phyloP scores from a whole-genome alignment of 2,329 filamentous ascomycete species.

The Hymenoscyphus scutula region DNA sequence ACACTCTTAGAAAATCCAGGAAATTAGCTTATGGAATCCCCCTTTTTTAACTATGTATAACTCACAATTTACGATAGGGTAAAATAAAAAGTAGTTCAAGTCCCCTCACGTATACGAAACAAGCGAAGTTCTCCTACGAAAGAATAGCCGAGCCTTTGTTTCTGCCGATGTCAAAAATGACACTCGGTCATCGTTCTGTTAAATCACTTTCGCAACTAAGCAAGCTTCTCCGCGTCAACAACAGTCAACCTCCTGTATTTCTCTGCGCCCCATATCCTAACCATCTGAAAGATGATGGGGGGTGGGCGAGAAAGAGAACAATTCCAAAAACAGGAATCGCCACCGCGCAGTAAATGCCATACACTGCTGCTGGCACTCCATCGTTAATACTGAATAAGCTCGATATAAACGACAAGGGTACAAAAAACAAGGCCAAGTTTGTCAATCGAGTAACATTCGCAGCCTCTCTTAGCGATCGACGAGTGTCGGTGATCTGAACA shows the following conservation, averaged over 20 bases:
- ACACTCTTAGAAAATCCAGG: no score
- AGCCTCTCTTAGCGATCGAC: conserved; percentile 15
- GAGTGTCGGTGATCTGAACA: conserved; percentile 17
- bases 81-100: no score
- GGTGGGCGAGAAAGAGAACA: neutral
- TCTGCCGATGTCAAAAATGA: no score
- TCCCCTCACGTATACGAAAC: no score
- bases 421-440: conserved; percentile 13
- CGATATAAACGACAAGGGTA: conserved; percentile 14
- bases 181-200: no score
- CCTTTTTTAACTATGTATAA: no score
- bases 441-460: conserved; percentile 20
- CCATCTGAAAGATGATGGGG: neutral
- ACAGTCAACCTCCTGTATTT: neutral
- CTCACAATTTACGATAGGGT: no score
- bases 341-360: conserved; percentile 1
- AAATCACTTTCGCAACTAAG: no score
- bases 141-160: no score
- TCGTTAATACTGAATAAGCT: conserved; percentile 14
- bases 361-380: neutral
- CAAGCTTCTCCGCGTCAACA: neutral
- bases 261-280: neutral
- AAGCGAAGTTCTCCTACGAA: no score
- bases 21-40: no score
- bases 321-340: conserved; percentile 7